phyloP scores from a whole-genome alignment of 1,139 yeast species.

The Geotrichum fermentans region DNA sequence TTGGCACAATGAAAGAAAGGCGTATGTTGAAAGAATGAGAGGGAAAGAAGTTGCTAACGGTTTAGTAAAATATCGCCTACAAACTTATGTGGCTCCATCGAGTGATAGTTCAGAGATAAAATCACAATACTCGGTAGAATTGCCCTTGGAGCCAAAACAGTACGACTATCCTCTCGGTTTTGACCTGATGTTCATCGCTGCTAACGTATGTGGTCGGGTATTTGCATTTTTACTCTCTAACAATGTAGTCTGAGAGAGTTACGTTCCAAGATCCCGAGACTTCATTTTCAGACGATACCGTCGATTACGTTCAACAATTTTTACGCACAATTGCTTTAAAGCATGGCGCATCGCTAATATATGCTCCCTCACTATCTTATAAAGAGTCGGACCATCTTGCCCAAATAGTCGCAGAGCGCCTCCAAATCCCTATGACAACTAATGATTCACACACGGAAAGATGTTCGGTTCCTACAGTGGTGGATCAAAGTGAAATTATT shows the following conservation, averaged over 20 bases:
- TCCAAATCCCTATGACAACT: conserved; percentile 25
- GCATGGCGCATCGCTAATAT: conserved; percentile 39
- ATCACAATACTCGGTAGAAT: conserved; percentile 23
- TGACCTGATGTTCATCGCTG: conserved; percentile 31
- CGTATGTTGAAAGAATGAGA: conserved; percentile 20
- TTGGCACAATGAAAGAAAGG: conserved; percentile 15
- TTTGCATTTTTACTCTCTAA: conserved; percentile 6
- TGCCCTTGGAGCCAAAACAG: conserved; percentile 36
- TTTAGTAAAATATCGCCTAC: conserved; percentile 20
- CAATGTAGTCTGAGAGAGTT: conserved; percentile 12
- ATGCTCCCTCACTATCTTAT: conserved; percentile 20
- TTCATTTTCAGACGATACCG: conserved; percentile 27
- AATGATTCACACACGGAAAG: conserved; percentile 17
- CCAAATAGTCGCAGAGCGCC: conserved; percentile 28
- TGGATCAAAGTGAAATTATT: conserved; percentile 39
- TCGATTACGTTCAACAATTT: conserved; percentile 51
- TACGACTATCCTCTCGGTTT: conserved; percentile 36
- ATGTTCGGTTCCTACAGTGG: conserved; percentile 32
- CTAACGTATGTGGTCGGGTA: conserved; percentile 25
- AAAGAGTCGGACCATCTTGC: conserved; percentile 21
- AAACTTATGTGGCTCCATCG: conserved; percentile 25
- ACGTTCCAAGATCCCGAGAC: conserved; percentile 15
- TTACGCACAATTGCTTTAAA: conserved; percentile 48
- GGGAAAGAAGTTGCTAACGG: conserved; percentile 1
- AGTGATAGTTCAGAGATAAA: conserved; percentile 10